Conservation (phyloP, 108 stramenopile genomes). For the Aurantiochytrium sp. region DNA sequence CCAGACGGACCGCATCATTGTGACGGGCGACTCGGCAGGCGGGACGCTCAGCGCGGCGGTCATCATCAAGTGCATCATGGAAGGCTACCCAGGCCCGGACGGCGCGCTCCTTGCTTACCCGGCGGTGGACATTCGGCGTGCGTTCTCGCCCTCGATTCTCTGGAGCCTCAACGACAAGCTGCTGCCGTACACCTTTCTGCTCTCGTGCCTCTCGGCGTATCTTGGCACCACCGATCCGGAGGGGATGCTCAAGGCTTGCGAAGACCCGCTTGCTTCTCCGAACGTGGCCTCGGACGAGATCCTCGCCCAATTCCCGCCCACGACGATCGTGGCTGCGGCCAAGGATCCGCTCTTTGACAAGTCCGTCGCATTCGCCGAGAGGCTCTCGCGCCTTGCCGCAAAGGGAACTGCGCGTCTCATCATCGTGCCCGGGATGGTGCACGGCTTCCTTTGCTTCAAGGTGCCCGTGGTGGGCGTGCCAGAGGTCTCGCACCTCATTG, state of each 20-base stretch:
- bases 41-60: background rate
- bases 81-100: background rate
- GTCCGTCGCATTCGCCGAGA: background rate
- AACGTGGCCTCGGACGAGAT: background rate
- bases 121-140: background rate
- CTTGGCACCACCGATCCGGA: background rate
- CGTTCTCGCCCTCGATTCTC: background rate
- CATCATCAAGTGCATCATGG: background rate
- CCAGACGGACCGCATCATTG: background rate
- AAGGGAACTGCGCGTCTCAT: background rate
- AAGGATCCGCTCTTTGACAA: conserved; percentile 6
- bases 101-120: background rate
- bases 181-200: background rate
- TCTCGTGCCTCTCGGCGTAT: background rate
- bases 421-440: background rate
- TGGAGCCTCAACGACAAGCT: conserved; percentile 1
- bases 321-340: background rate
- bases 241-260: background rate
- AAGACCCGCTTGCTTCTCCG: background rate
- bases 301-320: background rate
- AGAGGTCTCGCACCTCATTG: background rate
- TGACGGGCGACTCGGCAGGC: conserved; percentile 17
- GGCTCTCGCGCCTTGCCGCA: background rate
- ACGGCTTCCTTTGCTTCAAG: background rate
- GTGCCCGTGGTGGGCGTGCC: background rate